Conservation (phyloP, 78 protist genomes). For the Dictyostelium discoideum region DNA sequence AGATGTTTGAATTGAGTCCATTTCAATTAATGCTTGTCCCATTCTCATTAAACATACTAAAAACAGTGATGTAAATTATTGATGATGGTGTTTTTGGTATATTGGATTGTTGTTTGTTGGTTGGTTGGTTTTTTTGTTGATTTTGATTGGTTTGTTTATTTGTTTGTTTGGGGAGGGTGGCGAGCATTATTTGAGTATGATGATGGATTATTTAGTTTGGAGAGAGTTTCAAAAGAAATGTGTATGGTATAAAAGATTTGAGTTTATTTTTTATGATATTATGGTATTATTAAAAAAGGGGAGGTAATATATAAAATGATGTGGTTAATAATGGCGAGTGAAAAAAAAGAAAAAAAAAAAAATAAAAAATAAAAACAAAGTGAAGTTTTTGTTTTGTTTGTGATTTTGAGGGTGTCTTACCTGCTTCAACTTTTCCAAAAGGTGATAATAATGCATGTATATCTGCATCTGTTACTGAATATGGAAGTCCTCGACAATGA, state of each 20-base stretch:
- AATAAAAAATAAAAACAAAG: not conserved
- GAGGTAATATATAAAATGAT: not conserved
- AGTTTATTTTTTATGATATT: not conserved
- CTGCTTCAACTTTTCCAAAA: conserved; percentile 55
- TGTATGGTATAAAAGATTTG: not conserved
- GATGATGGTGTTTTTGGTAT: not conserved
- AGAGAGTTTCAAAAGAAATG: not conserved
- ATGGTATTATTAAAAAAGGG: not conserved
- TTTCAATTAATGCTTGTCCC: conserved; percentile 80
- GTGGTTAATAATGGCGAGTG: not conserved
- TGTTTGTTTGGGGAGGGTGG: not conserved
- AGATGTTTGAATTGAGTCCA: conserved; percentile 78
- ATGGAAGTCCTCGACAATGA: conserved; percentile 71
- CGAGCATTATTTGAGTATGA: not conserved
- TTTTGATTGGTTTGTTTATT: not conserved
- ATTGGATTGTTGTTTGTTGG: not conserved
- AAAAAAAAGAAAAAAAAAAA: not conserved
- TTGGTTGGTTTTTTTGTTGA: not conserved
- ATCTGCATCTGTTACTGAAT: conserved; percentile 8
- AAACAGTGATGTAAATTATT: not conserved
- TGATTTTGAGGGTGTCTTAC: not conserved
- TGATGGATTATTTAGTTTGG: not conserved
- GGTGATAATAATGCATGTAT: conserved; percentile 11
- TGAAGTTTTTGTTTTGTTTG: not conserved
- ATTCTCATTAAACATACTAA: conserved; percentile 54